These are phyloP conservation scores for Mitragyna speciosa DNA, from an alignment of 257 asterid genomes.

Conservation along the genomic window DNA sequence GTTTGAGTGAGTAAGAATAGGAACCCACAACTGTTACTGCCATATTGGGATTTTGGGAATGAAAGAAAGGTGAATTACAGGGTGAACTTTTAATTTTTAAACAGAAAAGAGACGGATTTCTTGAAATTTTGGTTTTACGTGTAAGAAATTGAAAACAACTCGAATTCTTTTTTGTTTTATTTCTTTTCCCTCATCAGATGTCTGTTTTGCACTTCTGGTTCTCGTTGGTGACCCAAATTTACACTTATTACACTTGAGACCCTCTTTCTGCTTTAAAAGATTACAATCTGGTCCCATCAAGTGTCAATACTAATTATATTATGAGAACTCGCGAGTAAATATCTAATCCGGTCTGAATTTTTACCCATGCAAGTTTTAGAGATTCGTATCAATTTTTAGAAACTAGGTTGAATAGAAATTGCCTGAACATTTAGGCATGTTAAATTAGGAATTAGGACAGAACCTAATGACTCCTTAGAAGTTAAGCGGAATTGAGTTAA, in stretches of 20 bases:
- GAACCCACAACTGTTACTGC: slow-evolving; percentile 29
- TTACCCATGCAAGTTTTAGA: no score
- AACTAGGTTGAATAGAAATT: no score
- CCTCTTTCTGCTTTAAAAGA: not conserved
- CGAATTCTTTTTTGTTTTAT: not conserved
- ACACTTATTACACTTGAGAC: not conserved
- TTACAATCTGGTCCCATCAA: not conserved
- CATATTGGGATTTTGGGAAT: slow-evolving; percentile 19
- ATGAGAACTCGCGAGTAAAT: no score
- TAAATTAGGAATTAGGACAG: no score
- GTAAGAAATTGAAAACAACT: not conserved
- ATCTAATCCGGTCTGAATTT: no score
- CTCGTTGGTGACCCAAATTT: not conserved
- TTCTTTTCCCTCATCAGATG: not conserved
- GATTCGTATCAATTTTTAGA: no score
- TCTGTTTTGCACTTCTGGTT: not conserved
- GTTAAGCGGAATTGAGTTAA: no score
- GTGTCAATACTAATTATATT: no score
- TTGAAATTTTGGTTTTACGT: not conserved
- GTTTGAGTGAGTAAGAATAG: slow-evolving; percentile 25
- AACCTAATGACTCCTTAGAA: no score
- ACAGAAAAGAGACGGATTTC: not conserved
- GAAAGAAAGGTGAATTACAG: not conserved
- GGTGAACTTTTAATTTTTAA: no score
- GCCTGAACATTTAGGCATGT: no score